Evolutionary conservation across 2,329 filamentous ascomycete species (phyloP).

Genomic region (Colletotrichum liriopes): DNA sequence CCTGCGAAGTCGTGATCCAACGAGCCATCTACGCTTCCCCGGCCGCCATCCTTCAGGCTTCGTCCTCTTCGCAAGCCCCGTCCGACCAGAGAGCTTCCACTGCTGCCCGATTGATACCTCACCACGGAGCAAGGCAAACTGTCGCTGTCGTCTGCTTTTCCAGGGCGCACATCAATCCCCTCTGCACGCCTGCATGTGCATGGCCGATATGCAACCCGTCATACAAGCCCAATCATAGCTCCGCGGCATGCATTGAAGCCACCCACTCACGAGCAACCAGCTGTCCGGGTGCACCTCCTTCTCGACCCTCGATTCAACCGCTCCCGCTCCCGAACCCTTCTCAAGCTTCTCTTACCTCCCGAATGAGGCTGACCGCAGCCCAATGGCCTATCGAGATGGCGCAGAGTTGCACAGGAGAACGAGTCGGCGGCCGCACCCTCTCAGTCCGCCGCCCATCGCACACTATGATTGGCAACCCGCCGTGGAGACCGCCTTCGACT

Average conservation of each 20-base stretch:
- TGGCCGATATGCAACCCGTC: conserved; percentile 38
- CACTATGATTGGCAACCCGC: conserved; percentile 51
- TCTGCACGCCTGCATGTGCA: conserved; percentile 39
- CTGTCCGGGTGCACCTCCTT: conserved; percentile 37
- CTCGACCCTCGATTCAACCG: conserved; percentile 21
- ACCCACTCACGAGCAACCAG: conserved; percentile 43
- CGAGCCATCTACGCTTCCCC: background rate
- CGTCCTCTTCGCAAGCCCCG: conserved; percentile 4
- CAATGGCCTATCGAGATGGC: conserved; percentile 45
- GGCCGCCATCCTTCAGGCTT: conserved; percentile 7
- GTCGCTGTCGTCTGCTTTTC: conserved; percentile 25
- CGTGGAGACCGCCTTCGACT: conserved; percentile 49
- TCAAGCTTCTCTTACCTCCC: conserved; percentile 16
- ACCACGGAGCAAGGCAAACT: conserved; percentile 33
- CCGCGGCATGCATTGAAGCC: conserved; percentile 35
- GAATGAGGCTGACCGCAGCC: conserved; percentile 41
- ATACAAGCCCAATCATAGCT: conserved; percentile 42
- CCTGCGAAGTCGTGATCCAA: conserved; percentile 12
- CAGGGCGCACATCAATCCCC: conserved; percentile 41
- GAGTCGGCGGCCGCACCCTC: conserved; percentile 36
- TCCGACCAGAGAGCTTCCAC: conserved; percentile 36
- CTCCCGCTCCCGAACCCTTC: conserved; percentile 13
- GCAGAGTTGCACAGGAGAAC: conserved; percentile 43
- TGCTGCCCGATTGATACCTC: conserved; percentile 45
- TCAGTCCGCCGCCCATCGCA: conserved; percentile 47